Evolutionary conservation across 208 protist species (phyloP).

Genomic region (Crithidia fasciculata): DNA sequence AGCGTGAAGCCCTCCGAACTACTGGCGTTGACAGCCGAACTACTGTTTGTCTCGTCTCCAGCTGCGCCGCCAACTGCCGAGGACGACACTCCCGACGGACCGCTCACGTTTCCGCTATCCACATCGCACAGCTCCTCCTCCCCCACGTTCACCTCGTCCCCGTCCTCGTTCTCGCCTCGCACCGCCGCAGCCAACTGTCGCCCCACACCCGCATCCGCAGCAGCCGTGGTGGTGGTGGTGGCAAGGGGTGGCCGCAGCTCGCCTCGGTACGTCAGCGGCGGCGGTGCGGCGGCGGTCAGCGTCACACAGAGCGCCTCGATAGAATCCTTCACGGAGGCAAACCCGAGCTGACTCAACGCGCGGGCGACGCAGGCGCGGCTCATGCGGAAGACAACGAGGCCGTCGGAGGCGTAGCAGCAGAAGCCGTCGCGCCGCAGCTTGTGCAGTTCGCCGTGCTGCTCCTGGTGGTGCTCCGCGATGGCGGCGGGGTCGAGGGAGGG

Average conservation of each 20-base stretch:
- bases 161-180: neutral
- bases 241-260: conserved; percentile 41
- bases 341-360: conserved; percentile 40
- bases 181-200: neutral
- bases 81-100: neutral
- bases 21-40: neutral
- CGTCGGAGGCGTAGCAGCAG: conserved; percentile 49
- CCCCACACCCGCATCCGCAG: neutral
- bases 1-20: neutral
- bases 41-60: neutral
- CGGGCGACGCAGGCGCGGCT: conserved; percentile 26
- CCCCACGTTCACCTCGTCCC: neutral
- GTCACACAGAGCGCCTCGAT: conserved; percentile 49
- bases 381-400: conserved; percentile 46
- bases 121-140: neutral
- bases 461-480: neutral
- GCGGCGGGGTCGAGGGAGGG: conserved; percentile 19
- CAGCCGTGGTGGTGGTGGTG: neutral
- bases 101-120: neutral
- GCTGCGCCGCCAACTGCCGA: neutral
- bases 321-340: conserved; percentile 36
- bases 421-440: conserved; percentile 29
- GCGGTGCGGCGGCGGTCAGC: conserved; percentile 47
- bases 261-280: conserved; percentile 46
- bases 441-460: neutral